Conservation (phyloP, 2,329 filamentous ascomycete genomes). For the Epichloe glyceriae region DNA sequence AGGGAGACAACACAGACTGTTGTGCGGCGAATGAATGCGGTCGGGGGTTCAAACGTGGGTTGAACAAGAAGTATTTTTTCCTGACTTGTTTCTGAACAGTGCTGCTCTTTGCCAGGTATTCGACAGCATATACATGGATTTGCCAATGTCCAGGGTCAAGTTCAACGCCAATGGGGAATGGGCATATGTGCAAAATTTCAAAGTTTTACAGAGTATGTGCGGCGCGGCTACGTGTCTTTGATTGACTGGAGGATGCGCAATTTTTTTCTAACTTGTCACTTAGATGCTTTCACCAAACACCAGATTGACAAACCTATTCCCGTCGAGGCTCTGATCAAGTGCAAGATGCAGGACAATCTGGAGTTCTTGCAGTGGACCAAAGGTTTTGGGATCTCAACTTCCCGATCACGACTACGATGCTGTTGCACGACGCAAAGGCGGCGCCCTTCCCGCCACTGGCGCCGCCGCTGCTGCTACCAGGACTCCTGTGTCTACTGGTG, state of each 20-base stretch:
- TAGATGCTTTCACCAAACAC: conserved; percentile 76
- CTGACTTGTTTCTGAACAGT: conserved; percentile 32
- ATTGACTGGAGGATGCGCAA: neutral
- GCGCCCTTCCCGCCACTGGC: conserved; percentile 41
- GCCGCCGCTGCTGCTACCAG: conserved; percentile 26
- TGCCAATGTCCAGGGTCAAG: conserved; percentile 92
- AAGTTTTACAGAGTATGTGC: conserved; percentile 78
- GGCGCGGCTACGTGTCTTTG: neutral
- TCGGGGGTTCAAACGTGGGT: neutral
- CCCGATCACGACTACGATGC: conserved; percentile 94
- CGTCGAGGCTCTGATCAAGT: conserved; percentile 82
- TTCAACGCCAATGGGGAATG: conserved; percentile 98
- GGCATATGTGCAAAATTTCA: conserved; percentile 97
- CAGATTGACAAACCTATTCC: conserved; percentile 80
- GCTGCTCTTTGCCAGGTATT: conserved; percentile 95
- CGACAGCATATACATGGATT: conserved; percentile 92
- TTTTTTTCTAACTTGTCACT: conserved; percentile 6
- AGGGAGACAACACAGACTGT: neutral
- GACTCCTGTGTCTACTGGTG: conserved; percentile 35
- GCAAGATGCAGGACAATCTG: conserved; percentile 99
- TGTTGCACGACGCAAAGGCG: conserved; percentile 68
- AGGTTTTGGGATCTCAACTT: conserved; percentile 97
- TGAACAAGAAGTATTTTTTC: neutral
- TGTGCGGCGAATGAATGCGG: neutral
- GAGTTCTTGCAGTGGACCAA: conserved; percentile 98